These are phyloP conservation scores for Daldinia concentrica DNA, from an alignment of 495 filamentous ascomycete species.

Conservation along the genomic window DNA sequence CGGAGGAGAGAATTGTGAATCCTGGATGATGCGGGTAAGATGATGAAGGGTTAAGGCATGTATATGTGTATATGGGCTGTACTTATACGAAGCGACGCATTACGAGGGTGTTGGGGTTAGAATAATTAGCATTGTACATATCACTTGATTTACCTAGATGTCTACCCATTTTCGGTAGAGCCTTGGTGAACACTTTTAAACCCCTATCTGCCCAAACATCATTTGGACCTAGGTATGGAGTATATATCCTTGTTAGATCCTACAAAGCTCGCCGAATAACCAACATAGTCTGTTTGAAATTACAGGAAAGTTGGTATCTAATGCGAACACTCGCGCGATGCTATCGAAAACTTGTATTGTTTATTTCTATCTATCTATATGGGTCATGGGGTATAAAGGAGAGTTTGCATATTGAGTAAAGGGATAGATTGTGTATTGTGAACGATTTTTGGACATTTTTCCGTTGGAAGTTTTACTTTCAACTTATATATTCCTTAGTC, in stretches of 20 bases:
- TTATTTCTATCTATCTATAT: background rate
- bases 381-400: background rate
- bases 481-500: background rate
- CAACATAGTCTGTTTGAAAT: no score
- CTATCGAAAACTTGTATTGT: background rate
- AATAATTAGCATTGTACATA: background rate
- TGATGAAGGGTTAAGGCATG: background rate
- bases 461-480: background rate
- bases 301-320: no score
- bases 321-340: background rate
- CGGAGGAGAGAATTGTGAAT: constrained; percentile 48
- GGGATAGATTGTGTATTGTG: background rate
- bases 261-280: no score
- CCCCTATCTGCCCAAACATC: no score
- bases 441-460: no score
- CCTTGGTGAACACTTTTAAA: no score
- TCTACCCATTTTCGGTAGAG: background rate
- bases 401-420: background rate
- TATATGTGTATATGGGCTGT: background rate
- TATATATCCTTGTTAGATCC: no score
- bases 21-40: no score
- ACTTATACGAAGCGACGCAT: background rate
- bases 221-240: no score
- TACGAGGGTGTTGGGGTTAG: background rate
- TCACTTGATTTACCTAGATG: background rate